Evolutionary conservation across 2,329 filamentous ascomycete species (phyloP).

Genomic region (Penicillium sp.): DNA sequence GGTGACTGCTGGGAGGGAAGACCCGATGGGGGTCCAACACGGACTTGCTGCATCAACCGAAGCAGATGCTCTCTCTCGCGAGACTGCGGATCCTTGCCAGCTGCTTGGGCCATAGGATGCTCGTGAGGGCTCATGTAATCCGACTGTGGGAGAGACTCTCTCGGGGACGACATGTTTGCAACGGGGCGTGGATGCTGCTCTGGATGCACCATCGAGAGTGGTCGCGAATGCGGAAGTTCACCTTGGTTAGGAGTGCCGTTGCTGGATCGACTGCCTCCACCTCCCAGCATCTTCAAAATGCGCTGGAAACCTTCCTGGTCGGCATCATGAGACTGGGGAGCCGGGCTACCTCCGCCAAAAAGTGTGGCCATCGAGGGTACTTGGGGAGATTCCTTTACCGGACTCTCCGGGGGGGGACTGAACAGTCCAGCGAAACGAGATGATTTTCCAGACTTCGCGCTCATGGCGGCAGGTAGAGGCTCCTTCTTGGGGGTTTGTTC

Average conservation of each 20-base stretch:
- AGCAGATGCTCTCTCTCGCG: conserved; percentile 83
- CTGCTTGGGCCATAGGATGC: conserved; percentile 32
- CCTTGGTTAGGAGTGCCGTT: conserved; percentile 50
- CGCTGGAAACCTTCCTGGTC: conserved; percentile 86
- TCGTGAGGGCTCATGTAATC: conserved; percentile 39
- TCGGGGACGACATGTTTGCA: conserved; percentile 35
- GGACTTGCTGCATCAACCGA: conserved; percentile 72
- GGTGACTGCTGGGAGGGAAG: conserved; percentile 30
- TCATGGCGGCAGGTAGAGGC: conserved; percentile 25
- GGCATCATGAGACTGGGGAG: conserved; percentile 54
- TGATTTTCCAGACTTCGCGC: conserved; percentile 64
- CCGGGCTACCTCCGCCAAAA: conserved; percentile 33
- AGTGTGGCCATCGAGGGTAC: conserved; percentile 20
- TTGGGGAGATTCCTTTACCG: conserved; percentile 39
- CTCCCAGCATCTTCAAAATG: conserved; percentile 78
- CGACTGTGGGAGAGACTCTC: conserved; percentile 32
- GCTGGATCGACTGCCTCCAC: conserved; percentile 55
- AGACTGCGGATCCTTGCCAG: conserved; percentile 44
- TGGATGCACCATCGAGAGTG: conserved; percentile 32
- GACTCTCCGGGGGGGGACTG: conserved; percentile 59
- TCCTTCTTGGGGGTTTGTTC: conserved; percentile 47
- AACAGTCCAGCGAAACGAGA: conserved; percentile 89
- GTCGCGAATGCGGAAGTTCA: conserved; percentile 32
- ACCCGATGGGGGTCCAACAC: conserved; percentile 32
- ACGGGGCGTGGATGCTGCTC: conserved; percentile 34